Conservation (phyloP, 768 basidiomycete genomes). For the Neoboletus magnificus region DNA sequence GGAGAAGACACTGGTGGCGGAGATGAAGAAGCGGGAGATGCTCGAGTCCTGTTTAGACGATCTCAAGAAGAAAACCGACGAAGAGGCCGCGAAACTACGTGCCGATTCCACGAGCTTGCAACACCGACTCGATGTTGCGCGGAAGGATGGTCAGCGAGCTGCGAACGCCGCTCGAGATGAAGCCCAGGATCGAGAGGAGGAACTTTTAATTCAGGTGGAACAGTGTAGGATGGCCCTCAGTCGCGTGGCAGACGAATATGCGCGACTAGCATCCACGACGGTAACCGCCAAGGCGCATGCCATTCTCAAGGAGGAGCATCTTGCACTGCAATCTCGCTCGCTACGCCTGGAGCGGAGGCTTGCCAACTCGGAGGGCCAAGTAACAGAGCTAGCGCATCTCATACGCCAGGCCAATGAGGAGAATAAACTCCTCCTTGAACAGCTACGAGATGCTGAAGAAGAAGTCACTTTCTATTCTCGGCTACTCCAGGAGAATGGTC, state of each 20-base stretch:
- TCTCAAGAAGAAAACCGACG: conserved; percentile 39
- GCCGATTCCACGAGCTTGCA: conserved; percentile 35
- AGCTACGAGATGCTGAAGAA: conserved; percentile 15
- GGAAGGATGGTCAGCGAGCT: conserved; percentile 34
- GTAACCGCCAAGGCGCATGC: conserved; percentile 37
- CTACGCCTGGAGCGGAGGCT: conserved; percentile 65
- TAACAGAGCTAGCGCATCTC: conserved; percentile 59
- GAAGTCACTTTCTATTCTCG: conserved; percentile 16
- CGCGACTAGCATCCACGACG: conserved; percentile 43
- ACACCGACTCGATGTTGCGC: conserved; percentile 35
- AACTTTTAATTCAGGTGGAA: conserved; percentile 48
- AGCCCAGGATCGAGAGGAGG: conserved; percentile 40
- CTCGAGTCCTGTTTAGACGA: conserved; percentile 46
- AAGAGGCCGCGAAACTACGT: conserved; percentile 37
- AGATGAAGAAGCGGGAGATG: conserved; percentile 49
- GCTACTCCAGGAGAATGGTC: conserved; percentile 6
- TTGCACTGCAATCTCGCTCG: conserved; percentile 38
- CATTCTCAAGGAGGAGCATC: conserved; percentile 40
- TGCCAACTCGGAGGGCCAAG: conserved; percentile 64
- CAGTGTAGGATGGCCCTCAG: conserved; percentile 44
- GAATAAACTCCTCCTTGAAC: conserved; percentile 40
- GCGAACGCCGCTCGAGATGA: conserved; percentile 32
- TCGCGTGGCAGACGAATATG: conserved; percentile 53
- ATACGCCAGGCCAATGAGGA: conserved; percentile 56
- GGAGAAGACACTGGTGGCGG: conserved; percentile 47